These are phyloP conservation scores for Hypoxylon sp. DNA, from an alignment of 2,329 filamentous ascomycete species.

Conservation along the genomic window DNA sequence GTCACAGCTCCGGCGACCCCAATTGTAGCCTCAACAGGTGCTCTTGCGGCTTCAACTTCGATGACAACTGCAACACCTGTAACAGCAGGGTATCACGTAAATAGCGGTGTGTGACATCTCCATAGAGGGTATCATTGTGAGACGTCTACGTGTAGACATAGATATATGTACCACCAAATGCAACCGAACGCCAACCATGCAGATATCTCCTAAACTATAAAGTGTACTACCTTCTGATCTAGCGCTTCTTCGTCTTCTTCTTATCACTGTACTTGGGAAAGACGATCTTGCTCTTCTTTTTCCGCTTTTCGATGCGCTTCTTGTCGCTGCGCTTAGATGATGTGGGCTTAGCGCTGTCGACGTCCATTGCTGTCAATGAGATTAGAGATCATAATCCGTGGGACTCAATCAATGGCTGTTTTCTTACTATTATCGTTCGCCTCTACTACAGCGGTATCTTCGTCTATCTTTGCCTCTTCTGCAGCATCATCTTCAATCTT, in stretches of 20 bases:
- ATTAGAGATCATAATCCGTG: slow-evolving; percentile 30
- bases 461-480: slow-evolving; percentile 40
- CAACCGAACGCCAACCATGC: slow-evolving; percentile 50
- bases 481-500: slow-evolving; percentile 61
- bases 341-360: slow-evolving; percentile 64
- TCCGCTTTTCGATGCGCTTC: slow-evolving; percentile 71
- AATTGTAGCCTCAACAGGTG: slow-evolving; percentile 17
- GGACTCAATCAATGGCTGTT: neutral
- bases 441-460: slow-evolving; percentile 51
- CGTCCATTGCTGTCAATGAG: slow-evolving; percentile 67
- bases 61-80: slow-evolving; percentile 24
- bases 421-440: slow-evolving; percentile 54
- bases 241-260: slow-evolving; percentile 59
- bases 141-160: slow-evolving; percentile 44
- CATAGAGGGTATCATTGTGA: slow-evolving; percentile 51
- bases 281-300: slow-evolving; percentile 70
- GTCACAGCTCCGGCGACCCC: slow-evolving; percentile 26
- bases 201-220: slow-evolving; percentile 17
- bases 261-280: slow-evolving; percentile 72
- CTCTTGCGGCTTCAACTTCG: slow-evolving; percentile 27
- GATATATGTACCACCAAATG: slow-evolving; percentile 41
- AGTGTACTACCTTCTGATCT: slow-evolving; percentile 22
- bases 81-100: slow-evolving; percentile 16
- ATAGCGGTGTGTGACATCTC: slow-evolving; percentile 29
- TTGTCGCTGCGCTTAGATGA: slow-evolving; percentile 59